Evolutionary conservation across 164 flowering plant genomes (phyloP), one percentile per base, ranked within the genome.

Genomic region (Litsea cubeba): DNA sequence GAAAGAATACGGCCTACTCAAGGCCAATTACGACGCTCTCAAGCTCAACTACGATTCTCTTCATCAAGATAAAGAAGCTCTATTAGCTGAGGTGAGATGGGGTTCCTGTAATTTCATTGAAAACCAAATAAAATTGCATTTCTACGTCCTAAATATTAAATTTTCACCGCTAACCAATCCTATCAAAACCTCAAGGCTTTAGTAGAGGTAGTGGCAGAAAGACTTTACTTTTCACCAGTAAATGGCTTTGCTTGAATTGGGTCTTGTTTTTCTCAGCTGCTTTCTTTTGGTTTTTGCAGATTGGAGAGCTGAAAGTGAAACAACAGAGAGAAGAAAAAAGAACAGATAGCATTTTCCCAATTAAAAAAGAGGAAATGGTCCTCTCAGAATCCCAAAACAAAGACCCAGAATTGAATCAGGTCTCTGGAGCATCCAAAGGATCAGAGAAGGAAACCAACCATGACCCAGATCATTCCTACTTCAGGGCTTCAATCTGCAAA

Each of bases 1-100:
- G 77, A 80, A 76, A 65, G 88, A 83, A 66, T 85, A 79, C 32
- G 68, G 74, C 58, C 62, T 76, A 26, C 79, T 85, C n/a, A 85
- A 83, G 72, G 75, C 86, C 22, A 77, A 77, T 70, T 80, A 77
- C 26, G 88, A 85, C 14, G 63, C 79, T 67, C 82, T 85, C 2
- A 77, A 80, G 76, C 78, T 46, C 72, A 79, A 75, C 58, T 81
- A 46, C 72, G 78, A 77, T 12, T 14, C 79, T 5, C 64, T 83
- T 5, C 77, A 79, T 54, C 80, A 71, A 0, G 86, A 85, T 8
- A 83, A 82, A 54, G 83, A 82, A 57, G 72, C 75, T 54, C 80
- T 85, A 23, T 50, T 76, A 25, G 74, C 79, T 0, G 85, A 85
- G 84, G 84, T 83, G 73, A 15, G 24, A 49, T 17, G 18, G 20